Evolutionary conservation across 2,329 filamentous ascomycete species (phyloP), one percentile per base, ranked within the genome.

Genomic region (Penicillium corylophilum): DNA sequence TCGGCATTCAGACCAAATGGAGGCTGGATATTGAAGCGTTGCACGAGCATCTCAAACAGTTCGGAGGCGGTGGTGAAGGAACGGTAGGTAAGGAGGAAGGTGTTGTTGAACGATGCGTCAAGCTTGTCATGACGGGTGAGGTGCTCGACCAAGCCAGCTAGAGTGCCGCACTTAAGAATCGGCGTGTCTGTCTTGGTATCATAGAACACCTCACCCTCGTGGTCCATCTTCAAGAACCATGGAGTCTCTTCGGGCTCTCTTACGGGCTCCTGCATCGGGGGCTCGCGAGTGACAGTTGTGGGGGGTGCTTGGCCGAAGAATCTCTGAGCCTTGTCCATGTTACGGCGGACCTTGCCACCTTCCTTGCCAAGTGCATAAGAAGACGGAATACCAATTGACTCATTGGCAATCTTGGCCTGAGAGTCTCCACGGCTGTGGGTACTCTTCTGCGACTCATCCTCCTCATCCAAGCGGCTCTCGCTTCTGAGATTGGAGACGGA

Each of bases 101-200:
- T 99, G 65, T 93, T 95, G 77, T 97, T 97, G 76, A 97, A 97
- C 56, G 83, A 93, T 3, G 92, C 90, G 67, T 97, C 94, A 13
- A 96, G 82, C 66, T 95, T 94, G 74, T 99, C 94, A 67, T 99
- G 94, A 44, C 94, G 85, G 15, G 94, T 99, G 40, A 99, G 81
- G 67, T 97, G 93, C 71, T 97, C 94, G 5, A 96, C 94, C 51
- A 99, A 78, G 4, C 89, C 94, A 26, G 90, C 81, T 18, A 99
- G 75, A 1, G 93, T 95, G 42, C 94, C 94, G 60, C 93, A 94
- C 70, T 92, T 94, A 51, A 99, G 82, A 26, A 86, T 82, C 22
- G 88, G 85, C 2, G 86, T 83, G 26, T 85, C 81, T n/a, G 79
- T 76, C 72, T 96, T 97, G 51, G 80, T 81, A 67, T 97, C 94